phyloP scores from a whole-genome alignment of 139 green algal species.

The Gonium pectorale region DNA sequence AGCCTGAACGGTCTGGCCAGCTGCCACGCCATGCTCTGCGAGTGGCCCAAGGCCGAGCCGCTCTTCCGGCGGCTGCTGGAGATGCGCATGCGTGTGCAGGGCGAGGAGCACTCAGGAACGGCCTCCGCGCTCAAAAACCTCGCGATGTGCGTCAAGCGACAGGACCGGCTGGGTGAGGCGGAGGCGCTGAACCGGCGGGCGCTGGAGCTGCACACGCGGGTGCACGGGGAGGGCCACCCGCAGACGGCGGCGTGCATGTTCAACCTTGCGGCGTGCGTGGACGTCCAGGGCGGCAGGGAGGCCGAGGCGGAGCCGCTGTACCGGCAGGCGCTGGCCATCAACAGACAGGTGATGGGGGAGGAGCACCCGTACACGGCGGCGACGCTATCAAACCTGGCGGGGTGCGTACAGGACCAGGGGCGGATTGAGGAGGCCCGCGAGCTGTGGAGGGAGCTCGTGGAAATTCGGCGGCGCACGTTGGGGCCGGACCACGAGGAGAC shows the following conservation, averaged over 20 bases:
- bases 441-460: too few species aligned
- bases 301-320: conserved; percentile 7
- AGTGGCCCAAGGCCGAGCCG: not conserved
- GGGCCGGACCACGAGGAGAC: too few species aligned
- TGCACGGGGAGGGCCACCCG: not conserved
- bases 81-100: not conserved
- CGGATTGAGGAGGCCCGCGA: too few species aligned
- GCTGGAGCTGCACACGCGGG: not conserved
- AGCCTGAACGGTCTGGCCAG: too few species aligned
- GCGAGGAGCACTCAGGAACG: conserved; percentile 25
- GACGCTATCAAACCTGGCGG: not conserved
- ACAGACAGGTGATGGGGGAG: not conserved
- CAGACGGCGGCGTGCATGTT: conserved; percentile 4
- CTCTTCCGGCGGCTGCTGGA: not conserved
- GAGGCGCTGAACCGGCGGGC: conserved; percentile 6
- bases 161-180: not conserved
- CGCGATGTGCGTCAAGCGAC: not conserved
- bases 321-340: conserved; percentile 2
- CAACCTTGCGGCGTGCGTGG: not conserved
- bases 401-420: too few species aligned
- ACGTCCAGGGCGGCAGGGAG: not conserved
- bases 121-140: not conserved
- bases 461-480: too few species aligned
- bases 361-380: not conserved
- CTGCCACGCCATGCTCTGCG: not conserved